Conservation (phyloP, 371 early-diverging fungal genomes). For the Furculomyces boomerangus region DNA sequence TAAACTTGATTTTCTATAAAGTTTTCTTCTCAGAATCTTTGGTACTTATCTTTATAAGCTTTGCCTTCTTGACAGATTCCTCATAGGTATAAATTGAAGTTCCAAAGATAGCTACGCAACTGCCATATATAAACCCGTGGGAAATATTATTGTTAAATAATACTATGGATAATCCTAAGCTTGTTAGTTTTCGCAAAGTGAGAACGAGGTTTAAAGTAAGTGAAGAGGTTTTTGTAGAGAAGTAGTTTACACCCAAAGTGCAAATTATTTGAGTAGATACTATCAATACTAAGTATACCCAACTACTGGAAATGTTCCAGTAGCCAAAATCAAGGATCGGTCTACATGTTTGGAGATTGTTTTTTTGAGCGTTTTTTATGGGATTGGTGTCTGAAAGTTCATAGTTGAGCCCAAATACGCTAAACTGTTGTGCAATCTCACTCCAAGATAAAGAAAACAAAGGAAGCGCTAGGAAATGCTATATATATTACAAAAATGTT, state of each 20-base stretch:
- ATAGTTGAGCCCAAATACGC: background rate
- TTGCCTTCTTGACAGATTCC: no score
- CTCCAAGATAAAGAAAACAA: conserved; percentile 49
- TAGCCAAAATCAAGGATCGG: conserved; percentile 13
- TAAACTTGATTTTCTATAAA: no score
- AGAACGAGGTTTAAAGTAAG: conserved; percentile 71
- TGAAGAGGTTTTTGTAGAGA: conserved; percentile 56
- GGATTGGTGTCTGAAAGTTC: background rate
- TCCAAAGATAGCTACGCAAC: conserved; percentile 53
- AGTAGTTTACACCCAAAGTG: conserved; percentile 68
- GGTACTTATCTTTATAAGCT: no score
- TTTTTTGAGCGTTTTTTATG: conserved; percentile 17
- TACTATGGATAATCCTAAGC: conserved; percentile 61
- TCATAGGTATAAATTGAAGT: conserved; percentile 41
- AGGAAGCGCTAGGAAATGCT: conserved; percentile 66
- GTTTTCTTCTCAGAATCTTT: no score
- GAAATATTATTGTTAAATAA: conserved; percentile 63
- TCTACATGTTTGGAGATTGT: conserved; percentile 27
- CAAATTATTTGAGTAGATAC: conserved; percentile 68
- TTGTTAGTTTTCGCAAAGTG: conserved; percentile 66
- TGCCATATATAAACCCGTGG: conserved; percentile 39
- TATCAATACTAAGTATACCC: conserved; percentile 48
- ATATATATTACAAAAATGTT: background rate
- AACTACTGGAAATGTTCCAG: conserved; percentile 28
- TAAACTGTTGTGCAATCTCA: conserved; percentile 35